These are phyloP conservation scores for Diaporthe longicolla DNA, from an alignment of 2,329 filamentous ascomycete species.

Conservation along the genomic window DNA sequence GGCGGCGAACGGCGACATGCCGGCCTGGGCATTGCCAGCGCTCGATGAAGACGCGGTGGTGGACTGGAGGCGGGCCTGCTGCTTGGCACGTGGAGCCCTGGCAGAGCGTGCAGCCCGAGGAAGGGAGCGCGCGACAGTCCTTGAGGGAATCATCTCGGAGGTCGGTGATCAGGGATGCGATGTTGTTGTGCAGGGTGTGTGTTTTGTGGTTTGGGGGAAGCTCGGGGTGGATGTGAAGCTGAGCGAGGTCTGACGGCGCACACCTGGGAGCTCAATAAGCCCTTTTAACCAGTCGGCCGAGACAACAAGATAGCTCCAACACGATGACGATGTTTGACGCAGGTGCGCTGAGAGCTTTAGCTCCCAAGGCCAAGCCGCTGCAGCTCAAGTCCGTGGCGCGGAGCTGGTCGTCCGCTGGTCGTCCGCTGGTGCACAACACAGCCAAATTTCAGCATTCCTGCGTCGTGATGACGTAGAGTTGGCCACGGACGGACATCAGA, in stretches of 20 bases:
- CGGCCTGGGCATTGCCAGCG: background rate
- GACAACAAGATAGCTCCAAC: background rate
- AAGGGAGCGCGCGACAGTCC: conserved; percentile 37
- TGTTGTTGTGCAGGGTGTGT: background rate
- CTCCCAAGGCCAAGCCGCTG: conserved; percentile 3
- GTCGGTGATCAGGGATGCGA: too few species aligned
- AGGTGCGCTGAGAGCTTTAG: background rate
- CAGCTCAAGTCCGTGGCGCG: background rate
- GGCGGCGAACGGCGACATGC: conserved; percentile 25
- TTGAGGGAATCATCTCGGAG: conserved; percentile 40
- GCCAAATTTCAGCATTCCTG: conserved; percentile 3
- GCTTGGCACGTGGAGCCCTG: conserved; percentile 24
- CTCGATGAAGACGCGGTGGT: conserved; percentile 38
- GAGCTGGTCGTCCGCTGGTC: conserved; percentile 11
- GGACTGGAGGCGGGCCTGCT: conserved; percentile 39
- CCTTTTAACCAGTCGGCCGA: background rate
- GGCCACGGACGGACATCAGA: background rate
- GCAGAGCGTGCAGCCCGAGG: conserved; percentile 33
- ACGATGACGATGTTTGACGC: conserved; percentile 27
- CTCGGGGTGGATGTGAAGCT: background rate
- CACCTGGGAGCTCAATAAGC: background rate
- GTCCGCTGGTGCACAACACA: background rate
- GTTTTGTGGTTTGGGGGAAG: background rate
- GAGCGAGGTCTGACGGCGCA: too few species aligned
- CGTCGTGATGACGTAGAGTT: conserved; percentile 26